Evolutionary conservation across 305 asterid species (phyloP).

Genomic region (Rubia tinctorum): DNA sequence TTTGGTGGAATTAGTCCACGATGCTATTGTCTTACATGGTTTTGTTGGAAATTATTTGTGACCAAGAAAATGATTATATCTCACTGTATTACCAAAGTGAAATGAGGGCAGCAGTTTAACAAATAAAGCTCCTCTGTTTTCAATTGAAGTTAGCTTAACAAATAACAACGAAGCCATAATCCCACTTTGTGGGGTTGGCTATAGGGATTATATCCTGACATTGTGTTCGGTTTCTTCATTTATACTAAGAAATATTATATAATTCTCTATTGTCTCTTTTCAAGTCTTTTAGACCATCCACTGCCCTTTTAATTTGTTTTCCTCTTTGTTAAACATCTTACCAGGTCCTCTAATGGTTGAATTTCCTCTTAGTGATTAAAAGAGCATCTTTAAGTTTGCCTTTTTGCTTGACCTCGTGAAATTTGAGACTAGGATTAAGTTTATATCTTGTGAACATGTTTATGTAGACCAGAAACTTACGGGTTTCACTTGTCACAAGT

Average conservation of each 20-base stretch:
- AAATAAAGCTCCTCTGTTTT: not conserved
- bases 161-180: not conserved
- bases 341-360: not conserved
- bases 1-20: slow-evolving; percentile 9
- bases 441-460: not conserved
- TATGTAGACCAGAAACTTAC: too few relatives aligned
- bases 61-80: not conserved
- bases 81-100: not conserved
- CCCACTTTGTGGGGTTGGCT: not conserved
- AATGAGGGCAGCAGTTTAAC: not conserved
- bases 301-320: not conserved
- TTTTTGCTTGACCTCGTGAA: not conserved
- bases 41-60: not conserved
- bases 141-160: not conserved
- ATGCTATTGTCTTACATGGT: not conserved
- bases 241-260: too few relatives aligned
- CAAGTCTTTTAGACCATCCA: not conserved
- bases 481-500: not conserved
- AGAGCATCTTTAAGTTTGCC: not conserved
- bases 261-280: not conserved
- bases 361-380: not conserved
- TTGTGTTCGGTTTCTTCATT: not conserved
- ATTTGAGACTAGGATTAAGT: not conserved
- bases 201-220: too few relatives aligned
- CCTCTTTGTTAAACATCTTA: not conserved